Base-by-base conservation (phyloP, 305 asterid species). In the Fraxinus xanthoxyloides region DNA sequence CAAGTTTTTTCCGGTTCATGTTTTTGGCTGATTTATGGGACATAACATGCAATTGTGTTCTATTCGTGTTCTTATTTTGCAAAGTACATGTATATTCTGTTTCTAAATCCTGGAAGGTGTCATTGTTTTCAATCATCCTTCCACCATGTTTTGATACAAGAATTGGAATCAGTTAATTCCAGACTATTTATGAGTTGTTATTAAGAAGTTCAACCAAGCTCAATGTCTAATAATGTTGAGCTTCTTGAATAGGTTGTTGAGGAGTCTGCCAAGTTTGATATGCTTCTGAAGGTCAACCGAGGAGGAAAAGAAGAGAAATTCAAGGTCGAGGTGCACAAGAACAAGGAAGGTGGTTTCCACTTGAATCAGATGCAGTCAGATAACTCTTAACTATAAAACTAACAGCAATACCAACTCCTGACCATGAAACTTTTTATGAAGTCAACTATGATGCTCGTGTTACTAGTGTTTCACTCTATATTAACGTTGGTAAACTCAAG, bases 281-380 rank as follows among this genome's bases (percentile, higher is more conserved):
- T 95, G 94, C 90, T 91, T 81, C 93, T 95, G 83, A 95, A 90
- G 88, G 82, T 94, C 17, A 91, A 84, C 82, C 91, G 98, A 83
- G 98, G 98, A 75, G 93, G 61, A 1, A 93, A 88, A 80, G 94
- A 89, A 73, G 98, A 95, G 88, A 91, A 89, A 81, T 89, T 90
- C 87, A 92, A 88, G 92, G 98, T 95, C 35, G 91, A 92, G 89
- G 97, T 95, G 89, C 97, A 95, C 77, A 88, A 82, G 87, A 86
- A 81, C 13, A 48, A 23, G n/a, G 91, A 95, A 56, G 98, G 98
- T 78, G 84, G 82, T 81, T 92, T 95, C 91, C 86, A 76, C 72
- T 80, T 95, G 93, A 90, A 90, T 80, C 89, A 89, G 77, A 89
- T 94, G 95, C 93, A 86, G 63, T 83, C 84, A 8, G 85, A 88